These are phyloP conservation scores for Aspergillus sp. DNA, from an alignment of 2,329 filamentous ascomycete species.

Conservation along the genomic window DNA sequence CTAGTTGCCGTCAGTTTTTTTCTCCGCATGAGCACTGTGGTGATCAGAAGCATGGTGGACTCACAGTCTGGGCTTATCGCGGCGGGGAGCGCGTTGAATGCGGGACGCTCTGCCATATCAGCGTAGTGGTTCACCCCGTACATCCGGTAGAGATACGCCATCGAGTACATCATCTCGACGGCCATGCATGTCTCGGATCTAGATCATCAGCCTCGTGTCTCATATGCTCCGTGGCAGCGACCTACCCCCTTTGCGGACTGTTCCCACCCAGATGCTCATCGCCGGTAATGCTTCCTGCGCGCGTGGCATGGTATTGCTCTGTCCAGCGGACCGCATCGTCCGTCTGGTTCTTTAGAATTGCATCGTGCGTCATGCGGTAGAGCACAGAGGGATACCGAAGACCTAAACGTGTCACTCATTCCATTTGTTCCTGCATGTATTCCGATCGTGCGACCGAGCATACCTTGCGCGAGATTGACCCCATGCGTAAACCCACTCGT, in stretches of 20 bases:
- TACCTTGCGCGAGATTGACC: conserved; percentile 53
- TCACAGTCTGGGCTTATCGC: conserved; percentile 55
- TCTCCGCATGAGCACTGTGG: conserved; percentile 11
- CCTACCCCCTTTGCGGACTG: conserved; percentile 45
- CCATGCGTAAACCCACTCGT: conserved; percentile 45
- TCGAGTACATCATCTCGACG: conserved; percentile 58
- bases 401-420: conserved; percentile 39
- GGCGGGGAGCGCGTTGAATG: conserved; percentile 61
- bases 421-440: too few species aligned
- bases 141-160: conserved; percentile 56
- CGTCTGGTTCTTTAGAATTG: conserved; percentile 46
- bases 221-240: too few species aligned
- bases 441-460: too few species aligned
- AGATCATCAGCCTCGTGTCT: background rate
- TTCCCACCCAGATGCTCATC: conserved; percentile 55
- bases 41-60: background rate
- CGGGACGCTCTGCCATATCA: conserved; percentile 56
- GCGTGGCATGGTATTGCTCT: conserved; percentile 53
- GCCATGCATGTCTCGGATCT: conserved; percentile 54
- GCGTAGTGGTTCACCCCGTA: conserved; percentile 54
- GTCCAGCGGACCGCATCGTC: conserved; percentile 54
- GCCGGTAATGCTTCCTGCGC: conserved; percentile 54
- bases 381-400: conserved; percentile 45
- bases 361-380: conserved; percentile 51
- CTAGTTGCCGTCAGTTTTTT: background rate